phyloP scores from a whole-genome alignment of 1,139 yeast genomes.

The Taphrina flavorubra region DNA sequence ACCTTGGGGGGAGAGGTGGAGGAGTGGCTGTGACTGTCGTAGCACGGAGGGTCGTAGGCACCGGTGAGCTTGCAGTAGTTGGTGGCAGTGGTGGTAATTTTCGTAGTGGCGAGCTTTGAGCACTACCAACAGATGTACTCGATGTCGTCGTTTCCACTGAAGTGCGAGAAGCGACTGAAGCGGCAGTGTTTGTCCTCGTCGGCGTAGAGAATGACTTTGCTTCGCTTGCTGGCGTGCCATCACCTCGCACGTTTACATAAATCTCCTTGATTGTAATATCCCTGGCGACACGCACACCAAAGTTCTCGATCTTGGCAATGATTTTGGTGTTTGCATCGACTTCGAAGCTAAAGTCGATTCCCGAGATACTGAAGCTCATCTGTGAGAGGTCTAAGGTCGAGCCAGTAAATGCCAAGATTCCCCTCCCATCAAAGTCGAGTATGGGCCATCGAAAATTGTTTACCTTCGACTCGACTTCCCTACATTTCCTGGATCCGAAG shows the following conservation, averaged over 20 bases:
- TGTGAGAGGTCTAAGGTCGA: constrained; percentile 20
- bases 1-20: constrained; percentile 22
- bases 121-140: background rate
- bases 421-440: constrained; percentile 27
- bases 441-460: constrained; percentile 21
- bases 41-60: background rate
- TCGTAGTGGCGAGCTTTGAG: constrained; percentile 4
- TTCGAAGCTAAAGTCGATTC: constrained; percentile 22
- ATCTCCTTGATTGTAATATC: constrained; percentile 22
- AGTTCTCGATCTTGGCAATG: constrained; percentile 25
- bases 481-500: background rate
- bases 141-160: constrained; percentile 10
- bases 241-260: constrained; percentile 25
- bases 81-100: constrained; percentile 5
- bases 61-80: background rate
- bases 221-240: constrained; percentile 23
- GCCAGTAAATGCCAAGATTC: constrained; percentile 26
- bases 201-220: constrained; percentile 14
- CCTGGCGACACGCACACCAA: constrained; percentile 21
- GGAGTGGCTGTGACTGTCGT: background rate
- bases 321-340: constrained; percentile 27
- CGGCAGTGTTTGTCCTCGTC: constrained; percentile 1
- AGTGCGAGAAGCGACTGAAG: constrained; percentile 2
- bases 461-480: constrained; percentile 14
- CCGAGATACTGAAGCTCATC: constrained; percentile 18